Evolutionary conservation across 306 rosid species (phyloP).

Genomic region (Rosa lucieae): DNA sequence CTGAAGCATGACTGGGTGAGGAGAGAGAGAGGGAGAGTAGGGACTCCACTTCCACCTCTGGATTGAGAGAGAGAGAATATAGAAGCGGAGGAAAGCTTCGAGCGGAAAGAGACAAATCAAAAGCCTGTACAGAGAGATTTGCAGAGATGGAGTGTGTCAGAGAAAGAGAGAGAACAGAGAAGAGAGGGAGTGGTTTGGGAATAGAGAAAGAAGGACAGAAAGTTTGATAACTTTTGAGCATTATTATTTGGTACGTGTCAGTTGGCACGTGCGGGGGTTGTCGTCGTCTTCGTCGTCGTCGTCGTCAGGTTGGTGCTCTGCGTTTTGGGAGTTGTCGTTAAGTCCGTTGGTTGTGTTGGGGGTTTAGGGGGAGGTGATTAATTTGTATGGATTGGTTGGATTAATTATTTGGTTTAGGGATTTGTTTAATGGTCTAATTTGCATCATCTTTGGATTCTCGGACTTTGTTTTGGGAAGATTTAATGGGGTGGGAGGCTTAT

Average conservation of each 20-base stretch:
- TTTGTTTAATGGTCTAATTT: neutral
- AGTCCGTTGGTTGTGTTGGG: slow-evolving; percentile 26
- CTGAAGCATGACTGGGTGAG: slow-evolving; percentile 74
- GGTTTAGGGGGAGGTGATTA: neutral
- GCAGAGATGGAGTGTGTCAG: slow-evolving; percentile 55
- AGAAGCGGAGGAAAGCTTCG: slow-evolving; percentile 44
- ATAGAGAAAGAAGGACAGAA: slow-evolving; percentile 19
- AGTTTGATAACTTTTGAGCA: slow-evolving; percentile 11
- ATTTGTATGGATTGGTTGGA: neutral
- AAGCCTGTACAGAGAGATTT: slow-evolving; percentile 31
- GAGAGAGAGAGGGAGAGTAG: slow-evolving; percentile 1
- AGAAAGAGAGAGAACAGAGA: slow-evolving; percentile 5
- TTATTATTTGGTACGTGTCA: neutral
- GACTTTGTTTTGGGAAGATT: slow-evolving; percentile 7
- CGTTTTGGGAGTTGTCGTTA: slow-evolving; percentile 26
- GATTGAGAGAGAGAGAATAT: slow-evolving; percentile 44
- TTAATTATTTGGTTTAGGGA: neutral
- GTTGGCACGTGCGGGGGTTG: neutral
- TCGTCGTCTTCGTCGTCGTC: neutral
- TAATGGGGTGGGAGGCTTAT: neutral
- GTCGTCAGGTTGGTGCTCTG: neutral
- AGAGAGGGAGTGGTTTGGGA: neutral
- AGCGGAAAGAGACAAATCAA: slow-evolving; percentile 51
- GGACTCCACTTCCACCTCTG: too few relatives aligned
- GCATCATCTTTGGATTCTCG: slow-evolving; percentile 22